Percentiles rank a stretch among this genome's conserved stretches.
phyloP scores from a whole-genome alignment of 1,139 yeast genomes.

The Saccharomyces hybrid region DNA sequence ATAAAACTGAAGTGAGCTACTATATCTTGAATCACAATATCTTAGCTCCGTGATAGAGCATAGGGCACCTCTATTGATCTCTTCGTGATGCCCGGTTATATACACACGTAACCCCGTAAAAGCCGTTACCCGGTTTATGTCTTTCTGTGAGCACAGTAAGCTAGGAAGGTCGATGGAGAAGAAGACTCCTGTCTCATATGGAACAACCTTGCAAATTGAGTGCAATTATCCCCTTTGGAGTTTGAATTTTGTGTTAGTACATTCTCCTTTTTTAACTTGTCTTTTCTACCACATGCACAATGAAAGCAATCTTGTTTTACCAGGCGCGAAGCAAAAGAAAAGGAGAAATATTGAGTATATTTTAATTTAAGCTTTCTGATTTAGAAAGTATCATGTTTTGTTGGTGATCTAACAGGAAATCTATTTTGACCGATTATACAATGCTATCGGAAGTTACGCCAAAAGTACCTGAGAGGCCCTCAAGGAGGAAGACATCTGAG shows the following conservation, averaged over 20 bases:
- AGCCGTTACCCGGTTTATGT: background rate
- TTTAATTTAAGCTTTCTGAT: background rate
- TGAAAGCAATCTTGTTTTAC: background rate
- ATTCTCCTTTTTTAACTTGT: background rate
- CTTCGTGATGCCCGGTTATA: background rate
- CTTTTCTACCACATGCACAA: background rate
- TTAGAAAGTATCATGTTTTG: background rate
- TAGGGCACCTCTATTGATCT: background rate
- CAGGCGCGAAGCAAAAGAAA: background rate
- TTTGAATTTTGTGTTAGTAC: background rate
- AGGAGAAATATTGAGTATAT: background rate
- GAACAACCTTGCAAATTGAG: background rate
- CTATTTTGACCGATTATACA: background rate
- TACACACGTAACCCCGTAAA: background rate
- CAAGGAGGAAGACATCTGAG: constrained; percentile 7
- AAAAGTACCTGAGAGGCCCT: constrained; percentile 17
- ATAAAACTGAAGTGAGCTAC: background rate
- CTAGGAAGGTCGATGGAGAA: background rate
- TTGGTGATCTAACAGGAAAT: background rate
- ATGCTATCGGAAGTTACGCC: constrained; percentile 7
- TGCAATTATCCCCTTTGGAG: background rate
- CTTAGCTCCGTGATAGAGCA: background rate
- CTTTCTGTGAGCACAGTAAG: background rate
- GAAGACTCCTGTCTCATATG: background rate
- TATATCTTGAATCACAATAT: background rate